Percentiles rank a stretch among this genome's conserved stretches.
phyloP scores from a whole-genome alignment of 371 early-diverging fungal genomes.

The Phascolomyces articulosus region DNA sequence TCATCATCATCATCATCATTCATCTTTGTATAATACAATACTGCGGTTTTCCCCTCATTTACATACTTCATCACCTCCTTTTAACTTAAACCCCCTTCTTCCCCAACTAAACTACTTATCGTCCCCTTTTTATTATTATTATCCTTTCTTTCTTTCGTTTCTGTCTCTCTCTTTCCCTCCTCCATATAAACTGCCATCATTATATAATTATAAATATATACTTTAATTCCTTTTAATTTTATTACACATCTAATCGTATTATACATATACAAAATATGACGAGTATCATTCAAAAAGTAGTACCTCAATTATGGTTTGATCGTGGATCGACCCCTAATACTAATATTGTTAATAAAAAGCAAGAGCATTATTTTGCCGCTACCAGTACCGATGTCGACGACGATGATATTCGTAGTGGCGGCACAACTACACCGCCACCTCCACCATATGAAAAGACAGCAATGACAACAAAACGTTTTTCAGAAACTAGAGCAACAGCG shows the following conservation, averaged over 20 bases:
- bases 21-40: too few species aligned
- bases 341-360: neutral
- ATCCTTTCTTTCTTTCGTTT: conserved; percentile 2
- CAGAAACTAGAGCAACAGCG: too few species aligned
- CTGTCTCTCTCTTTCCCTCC: neutral
- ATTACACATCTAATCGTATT: too few species aligned
- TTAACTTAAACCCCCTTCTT: too few species aligned
- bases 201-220: too few species aligned
- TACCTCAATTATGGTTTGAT: neutral
- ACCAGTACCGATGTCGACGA: neutral
- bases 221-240: too few species aligned
- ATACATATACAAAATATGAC: conserved; percentile 2
- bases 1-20: too few species aligned
- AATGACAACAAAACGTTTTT: neutral
- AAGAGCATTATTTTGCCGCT: neutral
- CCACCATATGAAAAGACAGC: conserved; percentile 37
- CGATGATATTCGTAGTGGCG: neutral
- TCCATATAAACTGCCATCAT: neutral
- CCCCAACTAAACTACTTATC: too few species aligned
- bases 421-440: conserved; percentile 12
- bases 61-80: too few species aligned
- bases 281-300: neutral
- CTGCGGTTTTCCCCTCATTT: too few species aligned
- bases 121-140: too few species aligned
- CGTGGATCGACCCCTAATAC: neutral